Base-by-base conservation (phyloP, 768 basidiomycete species). In the Suillus placidus region DNA sequence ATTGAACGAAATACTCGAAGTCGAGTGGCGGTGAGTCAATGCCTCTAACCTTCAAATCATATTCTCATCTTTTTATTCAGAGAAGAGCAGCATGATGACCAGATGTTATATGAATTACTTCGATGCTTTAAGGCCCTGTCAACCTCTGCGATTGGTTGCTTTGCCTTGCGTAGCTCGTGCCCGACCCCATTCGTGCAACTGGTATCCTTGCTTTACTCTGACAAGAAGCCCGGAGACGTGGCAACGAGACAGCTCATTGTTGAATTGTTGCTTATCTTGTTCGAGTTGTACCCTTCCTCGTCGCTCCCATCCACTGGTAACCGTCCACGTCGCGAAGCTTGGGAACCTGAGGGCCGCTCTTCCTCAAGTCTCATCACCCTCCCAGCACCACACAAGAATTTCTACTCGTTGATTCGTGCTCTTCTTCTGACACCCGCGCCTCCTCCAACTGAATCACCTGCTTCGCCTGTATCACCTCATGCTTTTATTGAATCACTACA, bases 71-170 rank as follows among this genome's bases (percentile, higher is more conserved):
- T 32, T 32, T 49, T 38, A 68, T n/a, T 71, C 34, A 95, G 95
- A 68, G 97, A 99, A 76, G 97, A 99, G 74, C 97, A 99, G 73
- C 97, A 97, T 69, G 97, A 97, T 72, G 97, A 99, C 73, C 90
- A 97, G 74, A 83, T 97, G 51, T 82, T 99, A 18, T 90, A 97
- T 69, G 96, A 98, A 76, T 80, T 99, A 2, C 81, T 99, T 47
- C 89, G 95, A 3, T 98, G 95, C 80, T 88, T 99, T 77, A 97
- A 97, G 77, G 97, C 93, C 0, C 83, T 99, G 4, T 90, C 93
- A 0, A 97, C 96, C 0, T 95, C 93, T 9, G 84, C 90, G 56
- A 89, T 93, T 42, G 97, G 97, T 16, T 95, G 93, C 73, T 88
- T 89, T 61, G 95, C 97, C 6, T 85, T 99, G 13, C 89, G 95